Percentiles rank a stretch among this genome's conserved stretches.
phyloP scores from a whole-genome alignment of 192 early-diverging fungal species.

The Coemansia sp. region DNA sequence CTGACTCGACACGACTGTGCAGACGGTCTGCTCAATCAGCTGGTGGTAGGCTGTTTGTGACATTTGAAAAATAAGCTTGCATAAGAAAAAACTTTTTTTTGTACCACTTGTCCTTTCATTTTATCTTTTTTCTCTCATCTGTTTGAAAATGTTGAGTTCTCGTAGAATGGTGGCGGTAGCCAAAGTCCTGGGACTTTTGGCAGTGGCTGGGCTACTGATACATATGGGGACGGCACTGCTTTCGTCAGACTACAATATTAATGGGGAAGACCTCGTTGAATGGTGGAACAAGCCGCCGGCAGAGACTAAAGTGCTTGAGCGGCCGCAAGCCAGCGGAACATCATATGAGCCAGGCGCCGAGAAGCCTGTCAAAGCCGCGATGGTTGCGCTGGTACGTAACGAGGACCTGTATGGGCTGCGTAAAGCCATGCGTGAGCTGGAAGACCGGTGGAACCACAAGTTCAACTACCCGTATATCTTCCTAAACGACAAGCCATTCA shows the following conservation, averaged over 20 bases:
- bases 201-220: slow-evolving; percentile 27
- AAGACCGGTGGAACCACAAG: slow-evolving; percentile 69
- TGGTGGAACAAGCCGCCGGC: slow-evolving; percentile 29
- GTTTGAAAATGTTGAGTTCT: slow-evolving; percentile 26
- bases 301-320: slow-evolving; percentile 14
- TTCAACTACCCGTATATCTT: slow-evolving; percentile 84
- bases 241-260: slow-evolving; percentile 35
- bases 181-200: slow-evolving; percentile 37
- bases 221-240: slow-evolving; percentile 31
- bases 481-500: slow-evolving; percentile 71
- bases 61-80: not conserved
- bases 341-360: slow-evolving; percentile 20
- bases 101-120: not conserved
- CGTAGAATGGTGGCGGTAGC: slow-evolving; percentile 19
- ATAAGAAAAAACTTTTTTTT: not conserved
- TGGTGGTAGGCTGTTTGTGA: not conserved
- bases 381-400: slow-evolving; percentile 69
- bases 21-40: slow-evolving; percentile 6
- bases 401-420: slow-evolving; percentile 59
- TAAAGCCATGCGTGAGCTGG: slow-evolving; percentile 57
- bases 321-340: not conserved
- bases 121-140: not conserved
- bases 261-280: slow-evolving; percentile 23
- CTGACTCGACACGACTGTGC: not conserved
- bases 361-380: slow-evolving; percentile 54